phyloP scores from a whole-genome alignment of 352 stramenopile genomes.

The Pythium dissimile region DNA sequence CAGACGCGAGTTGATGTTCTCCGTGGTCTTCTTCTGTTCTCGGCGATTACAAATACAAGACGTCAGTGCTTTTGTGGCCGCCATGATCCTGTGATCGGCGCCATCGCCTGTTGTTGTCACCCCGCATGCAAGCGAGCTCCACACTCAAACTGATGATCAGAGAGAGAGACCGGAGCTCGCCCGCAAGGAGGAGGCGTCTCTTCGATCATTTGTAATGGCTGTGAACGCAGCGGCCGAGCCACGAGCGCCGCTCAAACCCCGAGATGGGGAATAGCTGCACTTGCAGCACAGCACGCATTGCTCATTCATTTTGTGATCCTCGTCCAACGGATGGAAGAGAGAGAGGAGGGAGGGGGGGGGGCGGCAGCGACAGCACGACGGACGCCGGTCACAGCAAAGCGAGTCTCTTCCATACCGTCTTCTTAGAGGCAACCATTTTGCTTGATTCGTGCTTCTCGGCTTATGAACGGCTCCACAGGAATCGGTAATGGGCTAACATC shows the following conservation, averaged over 20 bases:
- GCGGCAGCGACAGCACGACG: conserved; percentile 4
- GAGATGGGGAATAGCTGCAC: background rate
- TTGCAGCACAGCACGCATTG: too few species aligned
- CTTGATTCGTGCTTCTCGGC: conserved; percentile 74
- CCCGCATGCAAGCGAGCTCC: too few species aligned
- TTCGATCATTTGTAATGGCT: conserved; percentile 16
- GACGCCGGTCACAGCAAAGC: conserved; percentile 10
- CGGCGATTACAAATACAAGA: conserved; percentile 11
- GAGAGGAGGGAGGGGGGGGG: background rate
- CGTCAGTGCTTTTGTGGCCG: conserved; percentile 16
- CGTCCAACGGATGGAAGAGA: conserved; percentile 59
- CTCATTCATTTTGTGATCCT: conserved; percentile 35
- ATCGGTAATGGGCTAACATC: conserved; percentile 1
- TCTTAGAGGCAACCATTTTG: conserved; percentile 90
- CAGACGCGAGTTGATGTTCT: conserved; percentile 99
- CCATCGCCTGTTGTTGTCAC: background rate
- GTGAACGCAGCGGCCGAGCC: conserved; percentile 7
- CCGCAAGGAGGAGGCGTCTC: background rate
- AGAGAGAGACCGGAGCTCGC: background rate
- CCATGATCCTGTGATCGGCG: background rate
- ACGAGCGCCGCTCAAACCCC: background rate
- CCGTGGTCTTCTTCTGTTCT: conserved; percentile 95
- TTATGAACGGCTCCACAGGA: conserved; percentile 63
- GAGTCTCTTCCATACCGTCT: conserved; percentile 78
- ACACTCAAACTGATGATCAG: too few species aligned